Evolutionary conservation across 345 rosid genomes (phyloP), one percentile per base, ranked within the genome.

Genomic region (Pugionium dolabratum): DNA sequence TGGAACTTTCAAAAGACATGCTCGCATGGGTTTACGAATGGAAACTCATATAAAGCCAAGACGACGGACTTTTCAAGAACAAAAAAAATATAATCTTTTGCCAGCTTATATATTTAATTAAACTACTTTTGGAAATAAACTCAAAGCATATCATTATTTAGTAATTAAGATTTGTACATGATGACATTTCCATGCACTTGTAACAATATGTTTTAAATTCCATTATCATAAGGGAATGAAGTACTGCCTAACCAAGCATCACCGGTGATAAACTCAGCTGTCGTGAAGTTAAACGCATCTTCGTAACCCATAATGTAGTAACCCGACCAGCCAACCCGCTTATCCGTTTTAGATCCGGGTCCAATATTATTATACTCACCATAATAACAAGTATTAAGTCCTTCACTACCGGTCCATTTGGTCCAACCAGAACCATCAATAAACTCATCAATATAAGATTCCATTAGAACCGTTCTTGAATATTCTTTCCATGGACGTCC

Each of bases 281-380:
- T 93, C 0, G 91, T 83, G 54, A 83, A 92, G 70, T 80, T 82
- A 51, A 36, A 85, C 0, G 98, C 95, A 39, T 76, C 89, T 44
- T 81, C 62, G 29, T 86, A 81, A 31, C 78, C 86, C 91, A 91
- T 86, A 0, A 76, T 57, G 35, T 86, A 89, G 63, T 58, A 93
- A 30, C 97, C 91, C 0, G 79, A 58, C 97, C 97, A 93, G n/a
- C 31, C 57, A 9, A 88, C 95, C 50, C 98, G 81, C 30, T 59
- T 52, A 7, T 68, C 83, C 0, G 91, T 83, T 0, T 36, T 79
- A 3, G 96, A 84, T 67, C 98, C 93, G 0, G 91, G 92, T 0
- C 98, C 98, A 2, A 80, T 72, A 64, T 92, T 89, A n/a, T 83
- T 60, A 25, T 78, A 92, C 79, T 92, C 98, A 0, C 95, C 95